Conservation (phyloP, 1,284 basidiomycete species). For the Nidula niveotomentosa region DNA sequence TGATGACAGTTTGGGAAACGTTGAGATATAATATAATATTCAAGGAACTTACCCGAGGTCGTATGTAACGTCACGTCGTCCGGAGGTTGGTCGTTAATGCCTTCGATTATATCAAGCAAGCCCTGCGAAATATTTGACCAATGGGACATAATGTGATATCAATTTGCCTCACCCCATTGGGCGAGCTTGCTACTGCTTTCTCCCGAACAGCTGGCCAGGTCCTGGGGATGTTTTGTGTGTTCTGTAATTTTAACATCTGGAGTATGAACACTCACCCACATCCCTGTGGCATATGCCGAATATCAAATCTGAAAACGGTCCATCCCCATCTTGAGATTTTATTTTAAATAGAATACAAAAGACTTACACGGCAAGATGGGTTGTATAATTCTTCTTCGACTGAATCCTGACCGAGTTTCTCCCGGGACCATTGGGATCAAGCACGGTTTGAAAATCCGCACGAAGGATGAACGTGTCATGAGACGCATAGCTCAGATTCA, state of each 20-base stretch:
- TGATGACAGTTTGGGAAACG: not conserved
- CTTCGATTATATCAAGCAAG: constrained; percentile 45
- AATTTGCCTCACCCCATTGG: not conserved
- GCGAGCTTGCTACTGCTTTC: not conserved
- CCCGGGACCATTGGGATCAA: constrained; percentile 47
- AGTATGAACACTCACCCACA: not conserved
- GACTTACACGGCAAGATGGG: constrained; percentile 53
- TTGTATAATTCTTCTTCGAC: constrained; percentile 50
- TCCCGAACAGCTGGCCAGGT: not conserved
- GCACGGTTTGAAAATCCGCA: constrained; percentile 46
- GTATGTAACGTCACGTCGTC: constrained; percentile 54
- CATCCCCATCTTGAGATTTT: not conserved
- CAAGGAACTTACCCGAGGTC: constrained; percentile 29
- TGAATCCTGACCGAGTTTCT: constrained; percentile 59
- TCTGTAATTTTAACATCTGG: not conserved
- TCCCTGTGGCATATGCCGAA: constrained; percentile 2
- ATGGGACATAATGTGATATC: too few species aligned
- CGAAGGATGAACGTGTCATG: constrained; percentile 43
- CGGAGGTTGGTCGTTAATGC: constrained; percentile 42
- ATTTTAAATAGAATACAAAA: constrained; percentile 16
- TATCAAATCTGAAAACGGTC: not conserved
- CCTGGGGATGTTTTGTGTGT: not conserved
- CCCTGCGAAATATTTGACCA: constrained; percentile 14
- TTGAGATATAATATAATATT: constrained; percentile 7
- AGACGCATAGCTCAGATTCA: not conserved